Evolutionary conservation across 768 basidiomycete species (phyloP).

Genomic region (Fomitopsis serialis): DNA sequence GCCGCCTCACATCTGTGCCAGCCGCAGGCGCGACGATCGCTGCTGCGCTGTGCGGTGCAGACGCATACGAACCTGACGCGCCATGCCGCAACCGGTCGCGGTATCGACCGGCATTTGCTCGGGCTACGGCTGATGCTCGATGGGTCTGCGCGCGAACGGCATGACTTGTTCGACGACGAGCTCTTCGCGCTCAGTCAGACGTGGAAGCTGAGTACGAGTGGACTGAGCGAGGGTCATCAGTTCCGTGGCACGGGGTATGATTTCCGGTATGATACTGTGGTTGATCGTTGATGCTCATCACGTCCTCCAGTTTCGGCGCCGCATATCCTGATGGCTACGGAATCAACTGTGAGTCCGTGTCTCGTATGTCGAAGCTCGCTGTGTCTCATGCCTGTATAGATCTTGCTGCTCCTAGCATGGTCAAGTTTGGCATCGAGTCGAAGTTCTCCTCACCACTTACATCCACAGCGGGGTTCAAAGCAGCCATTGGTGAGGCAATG

Average conservation of each 20-base stretch:
- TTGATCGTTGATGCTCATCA: conserved; percentile 2
- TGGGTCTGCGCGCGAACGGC: conserved; percentile 45
- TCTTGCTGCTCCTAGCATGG: conserved; percentile 65
- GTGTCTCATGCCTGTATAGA: conserved; percentile 42
- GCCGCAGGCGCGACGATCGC: conserved; percentile 31
- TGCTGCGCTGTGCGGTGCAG: conserved; percentile 63
- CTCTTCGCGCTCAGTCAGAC: conserved; percentile 68
- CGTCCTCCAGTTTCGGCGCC: conserved; percentile 63
- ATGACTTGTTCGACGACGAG: conserved; percentile 70
- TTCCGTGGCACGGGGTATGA: conserved; percentile 84
- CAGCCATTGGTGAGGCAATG: conserved; percentile 55
- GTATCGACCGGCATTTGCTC: conserved; percentile 89
- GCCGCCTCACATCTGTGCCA: conserved; percentile 1
- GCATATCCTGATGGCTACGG: conserved; percentile 85
- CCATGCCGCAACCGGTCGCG: conserved; percentile 74
- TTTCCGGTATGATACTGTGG: background rate
- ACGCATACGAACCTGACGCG: conserved; percentile 70
- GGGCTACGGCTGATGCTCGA: conserved; percentile 68
- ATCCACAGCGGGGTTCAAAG: conserved; percentile 65
- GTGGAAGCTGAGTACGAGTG: conserved; percentile 91
- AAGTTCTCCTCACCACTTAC: conserved; percentile 68
- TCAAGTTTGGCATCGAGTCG: conserved; percentile 94
- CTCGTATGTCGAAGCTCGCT: background rate
- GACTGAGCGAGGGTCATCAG: conserved; percentile 75
- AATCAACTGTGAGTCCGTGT: conserved; percentile 70